Evolutionary conservation across 2,329 filamentous ascomycete genomes (phyloP).

Genomic region (Aspergillus vadensis): DNA sequence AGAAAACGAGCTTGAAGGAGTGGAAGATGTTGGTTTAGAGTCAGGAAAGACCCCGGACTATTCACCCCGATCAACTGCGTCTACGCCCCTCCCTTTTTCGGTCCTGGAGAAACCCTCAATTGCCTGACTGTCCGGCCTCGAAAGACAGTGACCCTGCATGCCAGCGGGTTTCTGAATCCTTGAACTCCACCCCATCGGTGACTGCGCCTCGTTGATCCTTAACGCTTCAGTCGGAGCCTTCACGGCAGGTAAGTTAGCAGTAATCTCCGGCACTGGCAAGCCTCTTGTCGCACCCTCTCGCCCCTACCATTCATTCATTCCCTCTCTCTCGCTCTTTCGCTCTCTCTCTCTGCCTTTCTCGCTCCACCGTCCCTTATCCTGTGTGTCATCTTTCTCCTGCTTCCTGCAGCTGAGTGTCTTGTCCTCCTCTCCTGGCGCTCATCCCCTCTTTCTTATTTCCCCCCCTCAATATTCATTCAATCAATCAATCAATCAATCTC

Average conservation of each 20-base stretch:
- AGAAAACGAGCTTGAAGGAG: slow-evolving; percentile 17
- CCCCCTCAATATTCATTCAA: background rate
- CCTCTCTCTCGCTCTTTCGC: background rate
- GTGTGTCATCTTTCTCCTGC: slow-evolving; percentile 6
- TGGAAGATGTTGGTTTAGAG: too few relatives aligned
- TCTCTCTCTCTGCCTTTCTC: background rate
- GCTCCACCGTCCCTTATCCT: slow-evolving; percentile 6
- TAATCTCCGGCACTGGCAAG: slow-evolving; percentile 23
- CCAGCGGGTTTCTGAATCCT: background rate
- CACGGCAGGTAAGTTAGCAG: slow-evolving; percentile 17
- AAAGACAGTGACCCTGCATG: slow-evolving; percentile 11
- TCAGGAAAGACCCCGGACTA: too few relatives aligned
- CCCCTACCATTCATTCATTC: slow-evolving; percentile 1
- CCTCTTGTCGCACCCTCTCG: background rate
- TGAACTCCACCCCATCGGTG: slow-evolving; percentile 16
- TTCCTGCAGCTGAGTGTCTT: slow-evolving; percentile 14
- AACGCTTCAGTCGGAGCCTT: slow-evolving; percentile 22
- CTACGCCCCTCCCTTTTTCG: too few relatives aligned
- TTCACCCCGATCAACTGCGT: too few relatives aligned
- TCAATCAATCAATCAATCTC: background rate
- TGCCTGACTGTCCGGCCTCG: too few relatives aligned
- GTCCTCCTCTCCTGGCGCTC: slow-evolving; percentile 14
- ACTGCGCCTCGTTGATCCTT: slow-evolving; percentile 32
- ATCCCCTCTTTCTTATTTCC: slow-evolving; percentile 17
- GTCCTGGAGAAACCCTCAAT: too few relatives aligned